Conservation (phyloP, 2,329 filamentous ascomycete species). For the Arachnomyces sp. region DNA sequence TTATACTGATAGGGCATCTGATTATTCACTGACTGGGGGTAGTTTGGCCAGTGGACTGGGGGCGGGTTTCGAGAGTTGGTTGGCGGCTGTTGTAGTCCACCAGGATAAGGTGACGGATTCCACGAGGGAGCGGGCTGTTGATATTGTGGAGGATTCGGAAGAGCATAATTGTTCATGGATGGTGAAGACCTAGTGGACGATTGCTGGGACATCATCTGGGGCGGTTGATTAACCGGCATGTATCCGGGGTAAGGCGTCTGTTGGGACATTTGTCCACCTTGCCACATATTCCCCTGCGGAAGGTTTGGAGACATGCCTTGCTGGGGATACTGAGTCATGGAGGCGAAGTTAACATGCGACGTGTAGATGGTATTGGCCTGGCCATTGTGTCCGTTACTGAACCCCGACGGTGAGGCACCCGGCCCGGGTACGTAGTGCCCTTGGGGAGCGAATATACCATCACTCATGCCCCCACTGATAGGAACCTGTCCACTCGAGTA, state of each 20-base stretch:
- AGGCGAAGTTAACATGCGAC: constrained; percentile 23
- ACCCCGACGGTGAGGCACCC: constrained; percentile 24
- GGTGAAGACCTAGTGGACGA: constrained; percentile 30
- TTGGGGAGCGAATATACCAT: constrained; percentile 23
- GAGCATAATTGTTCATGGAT: constrained; percentile 29
- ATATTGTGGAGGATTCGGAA: constrained; percentile 26
- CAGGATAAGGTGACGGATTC: constrained; percentile 26
- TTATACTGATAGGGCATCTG: constrained; percentile 62
- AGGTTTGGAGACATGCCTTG: constrained; percentile 28
- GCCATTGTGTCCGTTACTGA: constrained; percentile 20
- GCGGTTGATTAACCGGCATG: constrained; percentile 29
- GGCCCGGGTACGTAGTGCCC: constrained; percentile 30
- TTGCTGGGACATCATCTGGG: constrained; percentile 29
- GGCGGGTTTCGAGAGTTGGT: constrained; percentile 32
- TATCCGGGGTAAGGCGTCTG: constrained; percentile 31
- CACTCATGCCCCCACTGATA: constrained; percentile 21
- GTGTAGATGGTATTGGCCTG: constrained; percentile 27
- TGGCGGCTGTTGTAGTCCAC: constrained; percentile 25
- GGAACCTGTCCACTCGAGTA: constrained; percentile 25
- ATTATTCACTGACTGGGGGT: constrained; percentile 31
- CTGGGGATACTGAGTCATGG: constrained; percentile 26
- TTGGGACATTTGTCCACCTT: constrained; percentile 25
- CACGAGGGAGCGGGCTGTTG: constrained; percentile 24
- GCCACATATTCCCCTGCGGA: constrained; percentile 27
- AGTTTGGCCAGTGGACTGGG: constrained; percentile 31